Conservation (phyloP, 2,329 filamentous ascomycete genomes). For the Nannizziopsis barbatae region DNA sequence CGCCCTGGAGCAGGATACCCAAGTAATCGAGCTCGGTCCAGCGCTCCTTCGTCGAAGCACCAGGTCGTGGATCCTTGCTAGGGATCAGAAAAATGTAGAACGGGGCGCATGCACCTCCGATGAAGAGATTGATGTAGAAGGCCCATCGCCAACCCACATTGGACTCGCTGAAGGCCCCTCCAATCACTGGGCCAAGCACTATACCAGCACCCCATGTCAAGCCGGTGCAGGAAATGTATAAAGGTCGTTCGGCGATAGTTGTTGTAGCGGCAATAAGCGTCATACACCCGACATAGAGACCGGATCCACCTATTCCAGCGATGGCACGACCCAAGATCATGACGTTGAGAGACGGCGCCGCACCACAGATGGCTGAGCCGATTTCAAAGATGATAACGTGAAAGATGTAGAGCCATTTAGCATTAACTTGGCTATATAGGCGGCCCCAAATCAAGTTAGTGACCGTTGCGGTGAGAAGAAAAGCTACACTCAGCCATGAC, state of each 20-base stretch:
- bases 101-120: conserved; percentile 35
- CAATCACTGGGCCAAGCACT: conserved; percentile 29
- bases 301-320: conserved; percentile 25
- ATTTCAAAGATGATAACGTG: conserved; percentile 23
- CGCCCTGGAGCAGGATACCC: conserved; percentile 35
- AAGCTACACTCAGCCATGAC: conserved; percentile 35
- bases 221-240: conserved; percentile 28
- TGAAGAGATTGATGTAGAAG: conserved; percentile 44
- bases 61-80: conserved; percentile 17
- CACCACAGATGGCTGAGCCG: conserved; percentile 34
- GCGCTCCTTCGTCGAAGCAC: conserved; percentile 16
- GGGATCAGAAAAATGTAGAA: conserved; percentile 36
- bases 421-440: conserved; percentile 36
- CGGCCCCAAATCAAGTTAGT: conserved; percentile 32
- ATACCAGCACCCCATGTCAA: conserved; percentile 29
- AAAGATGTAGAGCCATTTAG: conserved; percentile 34
- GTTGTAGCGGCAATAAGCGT: conserved; percentile 21
- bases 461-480: conserved; percentile 34
- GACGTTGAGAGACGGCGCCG: conserved; percentile 35
- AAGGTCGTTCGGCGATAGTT: conserved; percentile 18
- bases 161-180: conserved; percentile 25
- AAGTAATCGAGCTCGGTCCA: conserved; percentile 33
- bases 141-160: conserved; percentile 28
- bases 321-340: conserved; percentile 37
- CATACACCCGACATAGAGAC: conserved; percentile 26